A percentile compares a stretch with the other conserved stretches of the same genome.
Evolutionary conservation across 1,284 basidiomycete genomes (phyloP).

Genomic region (Microbotryomycetes sp.): DNA sequence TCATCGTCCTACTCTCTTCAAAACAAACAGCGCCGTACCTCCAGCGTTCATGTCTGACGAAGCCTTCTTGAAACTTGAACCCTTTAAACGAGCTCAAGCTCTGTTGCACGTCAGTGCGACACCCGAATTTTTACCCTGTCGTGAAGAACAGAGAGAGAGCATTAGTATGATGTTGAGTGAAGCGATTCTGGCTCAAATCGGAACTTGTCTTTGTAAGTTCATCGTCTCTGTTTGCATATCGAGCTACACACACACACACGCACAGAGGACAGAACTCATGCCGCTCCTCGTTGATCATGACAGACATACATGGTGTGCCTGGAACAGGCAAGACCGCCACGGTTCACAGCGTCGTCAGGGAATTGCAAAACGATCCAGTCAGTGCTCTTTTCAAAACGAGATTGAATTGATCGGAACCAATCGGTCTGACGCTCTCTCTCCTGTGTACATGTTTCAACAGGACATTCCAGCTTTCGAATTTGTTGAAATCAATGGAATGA

Average conservation of each 20-base stretch:
- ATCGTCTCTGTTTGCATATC: background rate
- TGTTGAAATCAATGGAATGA: slow-evolving; percentile 96
- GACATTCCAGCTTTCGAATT: slow-evolving; percentile 91
- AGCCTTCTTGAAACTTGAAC: slow-evolving; percentile 16
- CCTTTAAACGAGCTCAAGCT: slow-evolving; percentile 35
- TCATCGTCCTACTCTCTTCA: background rate
- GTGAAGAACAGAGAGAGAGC: slow-evolving; percentile 76
- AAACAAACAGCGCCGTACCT: slow-evolving; percentile 17
- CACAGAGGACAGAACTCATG: background rate
- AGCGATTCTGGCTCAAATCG: slow-evolving; percentile 82
- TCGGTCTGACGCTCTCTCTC: background rate
- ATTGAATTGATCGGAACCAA: too few species aligned
- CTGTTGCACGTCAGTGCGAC: slow-evolving; percentile 88
- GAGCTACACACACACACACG: background rate
- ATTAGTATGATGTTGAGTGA: slow-evolving; percentile 75
- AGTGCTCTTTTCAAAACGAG: slow-evolving; percentile 33
- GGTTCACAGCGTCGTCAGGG: slow-evolving; percentile 81
- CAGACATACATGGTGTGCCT: slow-evolving; percentile 94
- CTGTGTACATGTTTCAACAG: slow-evolving; percentile 44
- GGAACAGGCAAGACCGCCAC: slow-evolving; percentile 99
- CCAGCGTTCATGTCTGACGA: slow-evolving; percentile 12
- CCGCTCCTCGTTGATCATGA: background rate
- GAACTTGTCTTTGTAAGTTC: slow-evolving; percentile 85
- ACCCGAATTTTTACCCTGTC: slow-evolving; percentile 81
- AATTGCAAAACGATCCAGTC: slow-evolving; percentile 72